Percentiles rank a stretch among this genome's conserved stretches.
phyloP scores from a whole-genome alignment of 2,329 filamentous ascomycete genomes.

The Phialophora chinensis region DNA sequence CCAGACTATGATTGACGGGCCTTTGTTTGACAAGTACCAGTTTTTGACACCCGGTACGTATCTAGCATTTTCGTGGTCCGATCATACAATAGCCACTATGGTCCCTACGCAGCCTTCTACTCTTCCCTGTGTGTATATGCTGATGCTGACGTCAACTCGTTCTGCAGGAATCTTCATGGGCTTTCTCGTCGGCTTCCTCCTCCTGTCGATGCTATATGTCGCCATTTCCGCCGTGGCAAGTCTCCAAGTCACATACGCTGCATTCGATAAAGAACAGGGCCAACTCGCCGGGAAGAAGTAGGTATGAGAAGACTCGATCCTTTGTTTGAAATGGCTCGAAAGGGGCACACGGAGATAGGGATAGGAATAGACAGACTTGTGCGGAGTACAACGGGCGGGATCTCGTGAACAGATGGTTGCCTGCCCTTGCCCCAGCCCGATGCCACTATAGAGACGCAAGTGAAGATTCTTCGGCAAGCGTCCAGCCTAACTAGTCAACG shows the following conservation, averaged over 20 bases:
- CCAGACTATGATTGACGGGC: slow-evolving; percentile 46
- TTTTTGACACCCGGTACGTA: slow-evolving; percentile 84
- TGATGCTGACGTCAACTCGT: not conserved
- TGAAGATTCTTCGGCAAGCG: not conserved
- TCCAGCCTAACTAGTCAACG: not conserved
- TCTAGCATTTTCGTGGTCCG: not conserved
- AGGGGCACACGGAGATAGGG: no score
- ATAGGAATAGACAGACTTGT: not conserved
- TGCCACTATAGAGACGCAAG: not conserved
- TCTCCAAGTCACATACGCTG: slow-evolving; percentile 87
- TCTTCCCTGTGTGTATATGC: not conserved
- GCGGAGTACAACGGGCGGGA: not conserved
- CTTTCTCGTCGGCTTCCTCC: slow-evolving; percentile 70
- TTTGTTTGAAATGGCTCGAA: not conserved
- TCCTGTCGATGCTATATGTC: slow-evolving; percentile 78
- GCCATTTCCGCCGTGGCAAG: slow-evolving; percentile 78
- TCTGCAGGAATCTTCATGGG: slow-evolving; percentile 84
- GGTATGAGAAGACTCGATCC: not conserved
- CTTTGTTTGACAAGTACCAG: slow-evolving; percentile 88
- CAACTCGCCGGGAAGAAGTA: slow-evolving; percentile 54
- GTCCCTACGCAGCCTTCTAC: not conserved
- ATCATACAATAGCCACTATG: not conserved
- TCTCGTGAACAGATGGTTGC: not conserved
- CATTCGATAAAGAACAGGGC: slow-evolving; percentile 95
- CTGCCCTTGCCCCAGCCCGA: not conserved